Conservation (phyloP, 768 basidiomycete species). For the Tricholoma saponaceum region DNA sequence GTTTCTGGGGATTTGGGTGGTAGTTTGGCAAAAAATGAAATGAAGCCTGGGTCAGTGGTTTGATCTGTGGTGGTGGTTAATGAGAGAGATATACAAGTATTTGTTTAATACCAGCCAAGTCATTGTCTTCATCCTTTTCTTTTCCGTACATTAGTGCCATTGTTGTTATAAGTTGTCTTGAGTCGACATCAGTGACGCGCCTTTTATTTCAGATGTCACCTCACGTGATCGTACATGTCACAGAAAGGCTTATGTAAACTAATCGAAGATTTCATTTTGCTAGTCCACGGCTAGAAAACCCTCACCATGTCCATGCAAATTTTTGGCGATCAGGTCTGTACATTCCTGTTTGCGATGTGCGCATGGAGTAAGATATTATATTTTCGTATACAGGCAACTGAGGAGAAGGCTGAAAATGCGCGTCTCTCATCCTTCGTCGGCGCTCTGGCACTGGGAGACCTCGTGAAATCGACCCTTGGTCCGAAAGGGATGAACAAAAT, state of each 20-base stretch:
- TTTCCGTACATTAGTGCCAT: constrained; percentile 66
- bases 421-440: constrained; percentile 98
- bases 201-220: background rate
- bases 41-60: constrained; percentile 74
- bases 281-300: no score
- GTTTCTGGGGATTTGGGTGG: constrained; percentile 65
- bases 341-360: background rate
- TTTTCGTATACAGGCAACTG: constrained; percentile 59
- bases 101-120: constrained; percentile 10
- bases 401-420: constrained; percentile 97
- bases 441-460: constrained; percentile 93
- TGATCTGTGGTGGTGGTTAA: constrained; percentile 38
- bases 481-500: constrained; percentile 99
- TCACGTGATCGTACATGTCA: background rate
- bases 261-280: background rate
- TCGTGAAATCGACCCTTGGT: constrained; percentile 97
- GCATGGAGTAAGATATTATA: background rate
- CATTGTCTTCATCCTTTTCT: constrained; percentile 47
- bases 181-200: background rate
- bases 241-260: background rate
- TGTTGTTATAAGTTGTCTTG: no score
- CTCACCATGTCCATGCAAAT: constrained; percentile 64
- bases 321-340: constrained; percentile 55
- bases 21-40: constrained; percentile 61
- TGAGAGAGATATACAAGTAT: background rate